These are phyloP conservation scores for Cicer judaicum DNA, from an alignment of 306 rosid genomes.

Conservation along the genomic window DNA sequence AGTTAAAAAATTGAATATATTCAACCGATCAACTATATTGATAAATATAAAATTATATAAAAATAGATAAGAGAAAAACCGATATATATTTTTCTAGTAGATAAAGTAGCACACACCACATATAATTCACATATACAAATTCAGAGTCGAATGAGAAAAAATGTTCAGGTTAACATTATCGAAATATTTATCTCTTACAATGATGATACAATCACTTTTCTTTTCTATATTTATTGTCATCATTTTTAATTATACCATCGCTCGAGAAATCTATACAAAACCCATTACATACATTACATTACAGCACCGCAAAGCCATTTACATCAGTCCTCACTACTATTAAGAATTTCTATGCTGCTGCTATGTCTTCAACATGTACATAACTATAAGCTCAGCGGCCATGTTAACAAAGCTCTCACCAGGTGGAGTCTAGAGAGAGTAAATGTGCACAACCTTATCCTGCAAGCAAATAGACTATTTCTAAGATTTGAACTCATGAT, in stretches of 20 bases:
- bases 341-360: conserved; percentile 34
- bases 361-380: conserved; percentile 39
- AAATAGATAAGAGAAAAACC: no score
- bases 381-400: not conserved
- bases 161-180: no score
- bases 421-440: not conserved
- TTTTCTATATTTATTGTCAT: conserved; percentile 3
- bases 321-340: conserved; percentile 42
- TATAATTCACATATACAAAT: no score
- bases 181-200: no score
- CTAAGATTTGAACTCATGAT: no score
- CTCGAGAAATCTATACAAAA: conserved; percentile 37
- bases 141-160: rapidly evolving
- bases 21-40: no score
- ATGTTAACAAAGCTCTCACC: not conserved
- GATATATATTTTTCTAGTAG: no score
- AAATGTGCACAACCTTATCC: no score
- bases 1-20: no score
- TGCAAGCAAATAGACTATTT: no score
- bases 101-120: no score
- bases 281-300: not conserved
- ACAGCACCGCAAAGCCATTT: conserved; percentile 17
- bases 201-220: not conserved
- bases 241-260: conserved; percentile 11
- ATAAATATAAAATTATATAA: no score